Conservation (phyloP, 208 protist genomes). For the Leishmania arabica region DNA sequence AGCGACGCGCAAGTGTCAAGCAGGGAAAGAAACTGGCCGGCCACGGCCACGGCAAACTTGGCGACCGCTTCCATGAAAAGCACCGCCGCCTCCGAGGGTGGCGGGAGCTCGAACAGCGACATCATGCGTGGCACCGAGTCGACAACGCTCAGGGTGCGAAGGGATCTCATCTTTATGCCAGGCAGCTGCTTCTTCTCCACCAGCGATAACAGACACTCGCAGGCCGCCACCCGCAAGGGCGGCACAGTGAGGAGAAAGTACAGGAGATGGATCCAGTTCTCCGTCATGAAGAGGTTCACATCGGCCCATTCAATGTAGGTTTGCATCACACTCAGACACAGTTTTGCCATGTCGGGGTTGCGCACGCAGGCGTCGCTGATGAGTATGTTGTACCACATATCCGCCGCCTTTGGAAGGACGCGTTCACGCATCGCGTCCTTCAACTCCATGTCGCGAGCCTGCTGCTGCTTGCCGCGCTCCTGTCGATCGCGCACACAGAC, state of each 20-base stretch:
- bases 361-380: constrained; percentile 57
- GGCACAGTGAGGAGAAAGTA: constrained; percentile 60
- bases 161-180: constrained; percentile 60
- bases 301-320: constrained; percentile 87
- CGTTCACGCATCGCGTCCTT: constrained; percentile 81
- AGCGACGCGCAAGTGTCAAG: constrained; percentile 42
- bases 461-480: constrained; percentile 59
- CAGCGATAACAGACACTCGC: constrained; percentile 63
- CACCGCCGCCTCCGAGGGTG: constrained; percentile 43
- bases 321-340: constrained; percentile 68
- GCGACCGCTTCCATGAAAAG: constrained; percentile 58
- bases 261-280: constrained; percentile 74
- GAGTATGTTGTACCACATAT: constrained; percentile 56
- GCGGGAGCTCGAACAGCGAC: constrained; percentile 53
- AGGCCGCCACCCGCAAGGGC: constrained; percentile 46
- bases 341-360: constrained; percentile 46
- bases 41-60: constrained; percentile 50
- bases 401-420: constrained; percentile 57
- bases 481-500: constrained; percentile 63
- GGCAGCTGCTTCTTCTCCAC: constrained; percentile 85
- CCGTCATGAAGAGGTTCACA: constrained; percentile 56
- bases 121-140: constrained; percentile 62
- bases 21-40: constrained; percentile 62
- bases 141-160: constrained; percentile 57
- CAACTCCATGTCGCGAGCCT: constrained; percentile 68